Base-by-base conservation (phyloP, 768 basidiomycete genomes). In the Tricholoma sp. region DNA sequence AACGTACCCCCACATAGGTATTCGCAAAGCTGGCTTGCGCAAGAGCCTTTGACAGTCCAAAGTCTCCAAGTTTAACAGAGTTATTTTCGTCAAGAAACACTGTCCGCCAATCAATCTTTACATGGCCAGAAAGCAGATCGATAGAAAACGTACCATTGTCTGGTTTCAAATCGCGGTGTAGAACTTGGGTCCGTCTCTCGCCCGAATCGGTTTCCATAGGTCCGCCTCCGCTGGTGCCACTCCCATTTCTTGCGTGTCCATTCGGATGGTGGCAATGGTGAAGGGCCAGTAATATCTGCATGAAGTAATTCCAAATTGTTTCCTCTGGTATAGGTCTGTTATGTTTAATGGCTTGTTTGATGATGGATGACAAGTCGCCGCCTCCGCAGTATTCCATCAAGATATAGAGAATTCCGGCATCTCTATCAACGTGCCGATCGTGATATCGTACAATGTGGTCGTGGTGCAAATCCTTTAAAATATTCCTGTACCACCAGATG, bases 331-430 rank as follows among this genome's bases (percentile, higher is more conserved):
- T 84, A 2, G 84, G 82, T 53, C 88, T 80, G 58, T 80, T 83
- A 55, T 83, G 77, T 67, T 84, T 86, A 59, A 77, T 71, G 0
- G 89, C 83, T 60, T 85, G 86, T 66, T 92, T 91, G 71, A 98
- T 97, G 66, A 97, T 73, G 34, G 82, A 76, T 1, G 91, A 91
- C 54, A 99, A 81, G 75, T 99, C 97, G 11, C 97, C 97, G 19
- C 94, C 95, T 4, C 93, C 94, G 67, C 97, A 99, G 70, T 93
- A 98, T 75, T 99, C 97, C 97, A 98, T 99, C 63, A 98, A 79
- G 60, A 99, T 98, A 71, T 98, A 98, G 45, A 98, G 83, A 56
- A 94, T 90, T 19, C 93, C 93, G 22, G 79, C 79, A 52, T 94
- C 91, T 60, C 89, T 80, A 76, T 99, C 97, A 57, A 98, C 91